phyloP scores from a whole-genome alignment of 306 rosid species.

The Dicorynia guianensis region DNA sequence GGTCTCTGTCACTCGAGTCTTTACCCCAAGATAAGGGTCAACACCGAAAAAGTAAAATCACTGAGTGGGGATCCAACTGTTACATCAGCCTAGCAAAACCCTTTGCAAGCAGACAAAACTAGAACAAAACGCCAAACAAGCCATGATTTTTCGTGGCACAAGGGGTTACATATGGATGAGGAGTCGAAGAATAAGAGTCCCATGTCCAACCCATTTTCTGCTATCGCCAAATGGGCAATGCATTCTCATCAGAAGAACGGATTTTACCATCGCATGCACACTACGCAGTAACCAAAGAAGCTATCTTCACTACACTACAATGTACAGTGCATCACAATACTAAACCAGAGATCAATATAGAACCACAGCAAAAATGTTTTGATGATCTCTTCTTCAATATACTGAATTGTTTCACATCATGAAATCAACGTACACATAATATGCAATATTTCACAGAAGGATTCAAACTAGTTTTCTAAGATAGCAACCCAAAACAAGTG shows the following conservation, averaged over 20 bases:
- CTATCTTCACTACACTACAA: neutral
- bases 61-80: neutral
- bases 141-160: neutral
- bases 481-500: neutral
- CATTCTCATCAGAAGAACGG: neutral
- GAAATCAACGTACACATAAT: too few relatives aligned
- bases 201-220: neutral
- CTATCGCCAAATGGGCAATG: neutral
- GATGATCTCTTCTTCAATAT: too few relatives aligned
- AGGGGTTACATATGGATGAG: neutral
- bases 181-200: neutral
- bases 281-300: too few relatives aligned
- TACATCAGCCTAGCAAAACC: neutral
- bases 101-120: neutral
- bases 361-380: too few relatives aligned
- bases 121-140: neutral
- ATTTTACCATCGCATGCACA: slow-evolving; percentile 13
- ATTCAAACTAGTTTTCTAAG: too few relatives aligned
- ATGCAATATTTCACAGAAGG: too few relatives aligned
- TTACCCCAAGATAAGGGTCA: neutral
- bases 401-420: too few relatives aligned
- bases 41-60: neutral
- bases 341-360: too few relatives aligned
- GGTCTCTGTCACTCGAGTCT: neutral
- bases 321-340: neutral